phyloP scores from a whole-genome alignment of 2,329 filamentous ascomycete genomes.

The Aureobasidium sp. region DNA sequence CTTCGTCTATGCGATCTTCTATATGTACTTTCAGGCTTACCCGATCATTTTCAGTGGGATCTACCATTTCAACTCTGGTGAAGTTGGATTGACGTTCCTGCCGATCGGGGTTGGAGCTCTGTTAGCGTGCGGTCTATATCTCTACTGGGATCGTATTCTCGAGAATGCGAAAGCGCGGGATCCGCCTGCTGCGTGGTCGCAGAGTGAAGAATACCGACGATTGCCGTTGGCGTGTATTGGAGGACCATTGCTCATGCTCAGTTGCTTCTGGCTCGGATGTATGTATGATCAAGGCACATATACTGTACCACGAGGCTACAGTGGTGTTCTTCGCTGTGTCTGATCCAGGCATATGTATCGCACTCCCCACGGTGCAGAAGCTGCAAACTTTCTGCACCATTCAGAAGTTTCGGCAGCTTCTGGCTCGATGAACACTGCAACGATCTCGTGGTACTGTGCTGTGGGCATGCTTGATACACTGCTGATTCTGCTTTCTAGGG shows the following conservation, averaged over 20 bases:
- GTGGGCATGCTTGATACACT: neutral
- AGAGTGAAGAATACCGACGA: conserved; percentile 57
- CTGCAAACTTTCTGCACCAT: neutral
- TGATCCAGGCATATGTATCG: neutral
- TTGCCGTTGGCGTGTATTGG: conserved; percentile 64
- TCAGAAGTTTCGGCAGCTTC: conserved; percentile 10
- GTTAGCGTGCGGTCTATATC: conserved; percentile 52
- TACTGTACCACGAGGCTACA: neutral
- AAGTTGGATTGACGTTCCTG: conserved; percentile 59
- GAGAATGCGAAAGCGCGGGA: conserved; percentile 38
- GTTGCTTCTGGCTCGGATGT: neutral
- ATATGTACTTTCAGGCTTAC: conserved; percentile 71
- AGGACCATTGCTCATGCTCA: conserved; percentile 47
- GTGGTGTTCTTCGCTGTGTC: too few species aligned
- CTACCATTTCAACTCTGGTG: conserved; percentile 56
- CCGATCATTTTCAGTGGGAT: conserved; percentile 54
- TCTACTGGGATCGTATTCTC: conserved; percentile 55
- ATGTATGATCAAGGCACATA: neutral
- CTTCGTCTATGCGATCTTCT: conserved; percentile 53
- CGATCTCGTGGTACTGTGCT: neutral
- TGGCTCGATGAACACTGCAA: conserved; percentile 30
- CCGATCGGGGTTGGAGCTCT: conserved; percentile 57
- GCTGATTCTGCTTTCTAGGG: conserved; percentile 26
- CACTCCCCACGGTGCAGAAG: neutral
- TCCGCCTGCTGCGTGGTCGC: conserved; percentile 45